Percentiles rank a stretch among this genome's conserved stretches.
phyloP scores from a whole-genome alignment of 257 asterid genomes.

The Scutellaria minor region DNA sequence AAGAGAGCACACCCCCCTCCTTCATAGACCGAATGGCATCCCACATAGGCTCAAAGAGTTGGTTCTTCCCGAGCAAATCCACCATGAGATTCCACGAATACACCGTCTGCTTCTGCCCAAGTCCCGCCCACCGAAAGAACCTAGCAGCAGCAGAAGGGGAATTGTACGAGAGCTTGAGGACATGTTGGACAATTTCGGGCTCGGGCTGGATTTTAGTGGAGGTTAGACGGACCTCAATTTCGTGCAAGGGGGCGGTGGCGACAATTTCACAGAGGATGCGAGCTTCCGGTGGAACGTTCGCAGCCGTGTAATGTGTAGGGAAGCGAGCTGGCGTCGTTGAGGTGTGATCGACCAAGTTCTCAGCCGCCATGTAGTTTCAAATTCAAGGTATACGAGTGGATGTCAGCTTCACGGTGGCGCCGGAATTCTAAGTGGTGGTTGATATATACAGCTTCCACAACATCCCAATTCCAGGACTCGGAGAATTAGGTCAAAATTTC shows the following conservation, averaged over 20 bases:
- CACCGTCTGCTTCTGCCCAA: conserved; percentile 47
- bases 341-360: conserved; percentile 14
- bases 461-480: too few species aligned
- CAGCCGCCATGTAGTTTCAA: conserved; percentile 42
- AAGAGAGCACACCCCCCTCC: conserved; percentile 60
- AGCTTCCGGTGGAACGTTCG: conserved; percentile 46
- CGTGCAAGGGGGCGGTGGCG: conserved; percentile 43
- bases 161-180: conserved; percentile 57
- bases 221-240: conserved; percentile 56
- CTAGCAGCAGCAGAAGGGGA: conserved; percentile 59
- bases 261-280: conserved; percentile 58
- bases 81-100: conserved; percentile 75
- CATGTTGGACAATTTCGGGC: conserved; percentile 59
- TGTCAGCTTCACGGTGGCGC: background rate
- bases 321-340: conserved; percentile 33
- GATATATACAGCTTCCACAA: background rate
- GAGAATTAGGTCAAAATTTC: background rate
- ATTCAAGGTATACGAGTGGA: background rate
- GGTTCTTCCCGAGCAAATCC: conserved; percentile 73
- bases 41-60: conserved; percentile 78
- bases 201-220: conserved; percentile 51
- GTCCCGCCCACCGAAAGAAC: conserved; percentile 75
- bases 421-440: conserved; percentile 6
- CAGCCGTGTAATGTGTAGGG: conserved; percentile 46
- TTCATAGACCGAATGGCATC: conserved; percentile 79